Base-by-base conservation (phyloP, 768 basidiomycete species). In the Xanthoconium purpureum region DNA sequence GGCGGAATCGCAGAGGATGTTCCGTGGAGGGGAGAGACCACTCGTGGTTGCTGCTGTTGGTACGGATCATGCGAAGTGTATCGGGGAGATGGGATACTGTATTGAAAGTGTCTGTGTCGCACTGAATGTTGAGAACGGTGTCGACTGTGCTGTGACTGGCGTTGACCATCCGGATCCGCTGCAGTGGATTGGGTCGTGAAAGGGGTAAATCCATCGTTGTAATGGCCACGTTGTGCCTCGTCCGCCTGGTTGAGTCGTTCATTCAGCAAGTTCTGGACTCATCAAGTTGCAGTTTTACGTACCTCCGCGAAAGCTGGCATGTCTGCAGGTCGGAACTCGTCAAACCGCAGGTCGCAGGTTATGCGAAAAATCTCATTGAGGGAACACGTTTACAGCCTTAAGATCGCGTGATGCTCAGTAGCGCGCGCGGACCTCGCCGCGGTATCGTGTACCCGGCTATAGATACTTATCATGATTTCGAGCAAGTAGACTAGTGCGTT, bases 201-300 rank as follows among this genome's bases (percentile, higher is more conserved):
- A 8, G 81, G 78, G 57, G 73, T 75, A 68, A 84, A 85, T 0
- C 85, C 84, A 56, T 89, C 87, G 64, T 87, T 86, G 70, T 88
- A 87, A 54, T 80, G 80, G 30, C 80, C 71, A 18, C 73, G 78
- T 60, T 86, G 85, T 14, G 77, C 82, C 69, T 88, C 84, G 68
- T 89, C 84, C 5, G 83, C 79, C 84, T 88, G 52, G 40, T 38
- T n/a, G 66, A 94, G n/a, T 50, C 28, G 56, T 33, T 38, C 15
- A 33, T 58, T 61, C 52, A 54, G 24, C 17, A 15, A 37, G 40
- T 42, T 45, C n/a, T 20, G 20, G 2, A 24, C 24, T 32, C 5
- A n/a, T 28, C 2, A 47, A 47, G 5, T 13, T 17, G 17, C 6
- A 32, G 9, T 56, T 43, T 12, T 17, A 68, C 73, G 59, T 55